Conservation (phyloP, 345 rosid genomes). For the Lenwebbia sp. region DNA sequence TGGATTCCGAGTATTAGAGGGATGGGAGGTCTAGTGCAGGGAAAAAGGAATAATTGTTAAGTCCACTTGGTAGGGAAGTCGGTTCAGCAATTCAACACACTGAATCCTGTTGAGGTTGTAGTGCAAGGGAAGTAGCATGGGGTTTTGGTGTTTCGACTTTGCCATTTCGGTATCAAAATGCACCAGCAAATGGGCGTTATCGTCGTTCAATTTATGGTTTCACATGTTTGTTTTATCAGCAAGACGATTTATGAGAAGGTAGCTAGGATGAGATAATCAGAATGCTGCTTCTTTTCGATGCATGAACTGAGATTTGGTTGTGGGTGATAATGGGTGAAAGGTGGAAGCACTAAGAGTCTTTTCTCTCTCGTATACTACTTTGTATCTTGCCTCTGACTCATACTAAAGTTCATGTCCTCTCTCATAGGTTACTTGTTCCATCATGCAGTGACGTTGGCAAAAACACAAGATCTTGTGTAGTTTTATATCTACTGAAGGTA, state of each 20-base stretch:
- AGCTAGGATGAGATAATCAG: no score
- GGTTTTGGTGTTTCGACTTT: neutral
- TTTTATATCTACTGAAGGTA: neutral
- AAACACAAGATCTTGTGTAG: neutral
- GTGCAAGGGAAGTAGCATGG: neutral
- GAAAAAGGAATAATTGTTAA: neutral
- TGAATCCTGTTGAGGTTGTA: neutral
- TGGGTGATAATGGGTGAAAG: no score
- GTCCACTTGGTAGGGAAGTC: neutral
- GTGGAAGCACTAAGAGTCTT: no score
- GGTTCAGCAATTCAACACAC: neutral
- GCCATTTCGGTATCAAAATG: neutral
- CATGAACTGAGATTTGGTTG: no score
- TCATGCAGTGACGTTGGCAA: neutral
- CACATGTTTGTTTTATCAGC: no score
- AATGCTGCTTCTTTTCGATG: no score
- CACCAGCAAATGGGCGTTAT: neutral
- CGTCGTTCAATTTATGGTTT: neutral
- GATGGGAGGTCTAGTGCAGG: neutral
- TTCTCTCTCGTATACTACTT: no score
- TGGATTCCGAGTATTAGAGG: neutral
- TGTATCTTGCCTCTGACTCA: neutral
- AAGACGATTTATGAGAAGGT: no score
- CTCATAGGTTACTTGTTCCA: neutral
- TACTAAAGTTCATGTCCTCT: neutral